Base-by-base conservation (phyloP, 2,329 filamentous ascomycete genomes). In the Allantophomopsis cytisporea region DNA sequence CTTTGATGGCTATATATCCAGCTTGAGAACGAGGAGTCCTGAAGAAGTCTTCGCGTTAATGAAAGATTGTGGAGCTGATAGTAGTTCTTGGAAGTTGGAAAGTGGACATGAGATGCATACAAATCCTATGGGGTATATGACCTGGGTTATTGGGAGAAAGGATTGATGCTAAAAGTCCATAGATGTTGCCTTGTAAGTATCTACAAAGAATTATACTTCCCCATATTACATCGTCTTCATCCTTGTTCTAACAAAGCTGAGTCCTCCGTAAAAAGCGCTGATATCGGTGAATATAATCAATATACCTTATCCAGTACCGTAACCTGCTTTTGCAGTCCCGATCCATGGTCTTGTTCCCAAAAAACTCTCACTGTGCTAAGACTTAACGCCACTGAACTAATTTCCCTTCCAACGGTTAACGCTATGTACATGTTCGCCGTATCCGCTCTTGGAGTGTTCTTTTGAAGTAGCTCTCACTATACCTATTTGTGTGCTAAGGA, bases 1-100 rank as follows among this genome's bases (percentile, higher is more conserved):
- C 0, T 79, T 80, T 50, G 83, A 87, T 56, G 82, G 82, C 2
- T 61, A 73, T 41, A 66, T 85, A 36, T 83, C 77, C 8, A 72
- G 71, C 31, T 53, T 86, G 47, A 63, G 83, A 34, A 83, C 80
- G 6, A 68, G 82, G 40, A 82, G 73, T 4, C 66, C 76, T 0
- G 66, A 69, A 12, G 83, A 87, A 57, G 69, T 84, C 5, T 62
- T 77, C 53, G 52, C 53, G 0, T 54, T 87, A 47, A 56, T 85
- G 45, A 64, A 68, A 40, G 62, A 61, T 4, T 73, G 69, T 49
- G 68, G 64, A 10, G 66, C 62, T 13, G 49, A 47, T 36, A 50
- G 50, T 36, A 53, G 57, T 30, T 54, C 55, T 2, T 70, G 67
- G 67, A 55, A 47, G 20, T 59, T 68, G 34, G 53, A 50, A 36